These are phyloP conservation scores for Melaleuca quinquenervia DNA, from an alignment of 345 rosid genomes.

Conservation along the genomic window DNA sequence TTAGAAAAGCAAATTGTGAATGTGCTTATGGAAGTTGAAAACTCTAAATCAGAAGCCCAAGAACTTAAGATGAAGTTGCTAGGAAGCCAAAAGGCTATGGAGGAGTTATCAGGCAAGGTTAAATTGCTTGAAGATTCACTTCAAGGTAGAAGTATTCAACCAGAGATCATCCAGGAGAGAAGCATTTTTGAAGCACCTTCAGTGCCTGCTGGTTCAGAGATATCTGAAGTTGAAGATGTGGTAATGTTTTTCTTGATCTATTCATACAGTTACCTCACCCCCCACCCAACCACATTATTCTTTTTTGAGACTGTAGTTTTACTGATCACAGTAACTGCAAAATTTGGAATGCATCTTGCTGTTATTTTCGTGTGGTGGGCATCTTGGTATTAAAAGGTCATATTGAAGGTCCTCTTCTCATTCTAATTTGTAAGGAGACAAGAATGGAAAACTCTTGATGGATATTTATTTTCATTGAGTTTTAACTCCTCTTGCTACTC, in stretches of 20 bases:
- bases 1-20: constrained; percentile 42
- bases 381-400: neutral
- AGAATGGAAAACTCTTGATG: neutral
- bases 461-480: neutral
- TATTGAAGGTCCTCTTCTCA: neutral
- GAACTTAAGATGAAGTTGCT: constrained; percentile 56
- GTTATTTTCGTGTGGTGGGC: neutral
- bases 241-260: constrained; percentile 15
- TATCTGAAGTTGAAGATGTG: constrained; percentile 78
- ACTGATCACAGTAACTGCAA: neutral
- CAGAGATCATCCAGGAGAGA: constrained; percentile 60
- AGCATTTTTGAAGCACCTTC: constrained; percentile 59
- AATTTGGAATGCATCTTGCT: neutral
- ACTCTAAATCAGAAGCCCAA: constrained; percentile 43
- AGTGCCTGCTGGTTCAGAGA: constrained; percentile 56
- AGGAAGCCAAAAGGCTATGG: constrained; percentile 53
- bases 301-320: neutral
- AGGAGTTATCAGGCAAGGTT: constrained; percentile 49
- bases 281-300: neutral
- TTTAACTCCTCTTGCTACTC: neutral
- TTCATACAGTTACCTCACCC: neutral
- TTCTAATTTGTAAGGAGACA: neutral
- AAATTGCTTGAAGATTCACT: constrained; percentile 51
- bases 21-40: constrained; percentile 44
- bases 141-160: constrained; percentile 30